Evolutionary conservation across 2,329 filamentous ascomycete genomes (phyloP).

Genomic region (Fusarium newnesense): DNA sequence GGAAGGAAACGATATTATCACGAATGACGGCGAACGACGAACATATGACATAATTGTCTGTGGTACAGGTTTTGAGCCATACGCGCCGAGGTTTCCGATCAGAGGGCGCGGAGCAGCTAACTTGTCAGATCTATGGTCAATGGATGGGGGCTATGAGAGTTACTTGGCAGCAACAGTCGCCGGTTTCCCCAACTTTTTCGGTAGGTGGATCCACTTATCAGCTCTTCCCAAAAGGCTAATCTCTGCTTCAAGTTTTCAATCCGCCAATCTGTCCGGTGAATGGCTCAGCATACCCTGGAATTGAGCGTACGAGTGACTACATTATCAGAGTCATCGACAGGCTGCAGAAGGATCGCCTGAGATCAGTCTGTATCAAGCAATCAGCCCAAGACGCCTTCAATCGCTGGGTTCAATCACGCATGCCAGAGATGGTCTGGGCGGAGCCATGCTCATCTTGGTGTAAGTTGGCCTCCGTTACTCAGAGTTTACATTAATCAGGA

Average conservation of each 20-base stretch:
- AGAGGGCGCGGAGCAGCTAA: neutral
- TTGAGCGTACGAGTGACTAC: neutral
- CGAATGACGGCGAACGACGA: neutral
- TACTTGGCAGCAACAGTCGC: neutral
- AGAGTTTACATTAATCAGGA: neutral
- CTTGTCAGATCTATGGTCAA: neutral
- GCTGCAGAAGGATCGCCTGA: neutral
- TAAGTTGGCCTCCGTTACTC: neutral
- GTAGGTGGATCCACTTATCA: neutral
- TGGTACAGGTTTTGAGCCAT: neutral
- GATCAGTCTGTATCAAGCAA: neutral
- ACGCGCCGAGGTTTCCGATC: neutral
- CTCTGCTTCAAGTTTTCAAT: neutral
- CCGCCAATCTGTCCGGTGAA: neutral
- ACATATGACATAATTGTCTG: neutral
- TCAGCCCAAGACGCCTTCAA: neutral
- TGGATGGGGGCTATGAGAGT: neutral
- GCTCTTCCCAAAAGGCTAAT: neutral
- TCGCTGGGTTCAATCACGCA: neutral
- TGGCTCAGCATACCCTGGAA: neutral
- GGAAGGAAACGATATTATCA: neutral
- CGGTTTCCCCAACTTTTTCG: neutral
- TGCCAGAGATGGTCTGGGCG: neutral
- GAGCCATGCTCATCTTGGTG: neutral
- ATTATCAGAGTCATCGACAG: neutral